Conservation (phyloP, 2,329 filamentous ascomycete species). For the Triangularia setosa region DNA sequence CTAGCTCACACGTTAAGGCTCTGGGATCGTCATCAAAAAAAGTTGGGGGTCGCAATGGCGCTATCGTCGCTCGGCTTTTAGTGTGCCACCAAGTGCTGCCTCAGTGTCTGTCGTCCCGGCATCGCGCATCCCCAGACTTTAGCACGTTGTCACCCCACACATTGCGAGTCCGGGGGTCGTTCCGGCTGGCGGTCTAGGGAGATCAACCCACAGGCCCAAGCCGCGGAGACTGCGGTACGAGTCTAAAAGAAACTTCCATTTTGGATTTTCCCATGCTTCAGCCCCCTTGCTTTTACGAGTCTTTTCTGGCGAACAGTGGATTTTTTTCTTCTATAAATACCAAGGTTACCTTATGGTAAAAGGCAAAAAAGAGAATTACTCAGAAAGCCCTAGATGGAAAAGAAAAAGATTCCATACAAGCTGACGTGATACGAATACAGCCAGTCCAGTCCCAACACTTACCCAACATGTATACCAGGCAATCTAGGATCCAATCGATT, state of each 20-base stretch:
- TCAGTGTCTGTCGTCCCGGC: slow-evolving; percentile 5
- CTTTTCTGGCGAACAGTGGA: background rate
- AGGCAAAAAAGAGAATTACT: background rate
- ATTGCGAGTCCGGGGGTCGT: slow-evolving; percentile 3
- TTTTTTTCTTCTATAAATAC: no score
- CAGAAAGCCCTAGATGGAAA: background rate
- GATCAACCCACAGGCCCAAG: background rate
- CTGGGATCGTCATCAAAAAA: background rate
- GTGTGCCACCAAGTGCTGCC: background rate
- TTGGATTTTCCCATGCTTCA: background rate
- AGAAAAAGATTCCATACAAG: background rate
- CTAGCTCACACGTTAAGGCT: background rate
- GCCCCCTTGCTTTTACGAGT: background rate
- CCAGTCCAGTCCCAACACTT: background rate
- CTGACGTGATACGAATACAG: background rate
- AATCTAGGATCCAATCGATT: background rate
- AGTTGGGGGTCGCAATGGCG: background rate
- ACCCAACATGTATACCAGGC: background rate
- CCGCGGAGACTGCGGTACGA: background rate
- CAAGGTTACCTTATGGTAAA: background rate
- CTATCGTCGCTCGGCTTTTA: background rate
- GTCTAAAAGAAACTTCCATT: background rate
- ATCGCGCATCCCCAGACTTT: slow-evolving; percentile 12
- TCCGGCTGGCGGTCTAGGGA: background rate
- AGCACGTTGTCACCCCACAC: slow-evolving; percentile 14